phyloP scores from a whole-genome alignment of 805 yeast genomes.

The Sugiyamaella americana region DNA sequence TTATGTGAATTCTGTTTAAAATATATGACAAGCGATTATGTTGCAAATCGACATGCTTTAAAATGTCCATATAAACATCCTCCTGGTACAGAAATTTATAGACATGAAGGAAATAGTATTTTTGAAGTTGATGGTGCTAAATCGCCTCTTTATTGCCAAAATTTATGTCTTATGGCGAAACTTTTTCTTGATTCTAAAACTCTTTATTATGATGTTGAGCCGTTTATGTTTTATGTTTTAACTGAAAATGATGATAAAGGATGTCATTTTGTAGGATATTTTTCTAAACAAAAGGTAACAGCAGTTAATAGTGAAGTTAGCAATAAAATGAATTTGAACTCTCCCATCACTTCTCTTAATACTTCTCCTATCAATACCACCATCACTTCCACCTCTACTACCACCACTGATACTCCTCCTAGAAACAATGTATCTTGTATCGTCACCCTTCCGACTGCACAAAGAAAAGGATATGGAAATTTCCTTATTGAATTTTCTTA shows the following conservation, averaged over 20 bases:
- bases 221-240: conserved; percentile 81
- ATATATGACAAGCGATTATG: conserved; percentile 65
- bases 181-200: conserved; percentile 87
- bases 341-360: background rate
- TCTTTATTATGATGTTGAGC: conserved; percentile 90
- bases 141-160: conserved; percentile 77
- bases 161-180: conserved; percentile 83
- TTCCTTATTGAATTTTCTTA: conserved; percentile 87
- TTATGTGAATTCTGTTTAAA: conserved; percentile 82
- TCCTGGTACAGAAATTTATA: conserved; percentile 87
- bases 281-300: conserved; percentile 66
- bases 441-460: conserved; percentile 79
- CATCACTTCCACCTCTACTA: background rate
- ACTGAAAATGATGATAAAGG: conserved; percentile 54
- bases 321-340: too few species aligned
- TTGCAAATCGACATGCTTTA: conserved; percentile 59
- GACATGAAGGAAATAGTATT: conserved; percentile 61
- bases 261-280: conserved; percentile 88
- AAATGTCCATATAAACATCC: conserved; percentile 73
- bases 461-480: conserved; percentile 84
- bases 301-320: background rate
- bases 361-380: background rate
- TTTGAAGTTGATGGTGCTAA: conserved; percentile 93
- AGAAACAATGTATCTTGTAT: conserved; percentile 81
- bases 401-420: conserved; percentile 34